phyloP scores from a whole-genome alignment of 768 basidiomycete species.

The Mycena alexandri region DNA sequence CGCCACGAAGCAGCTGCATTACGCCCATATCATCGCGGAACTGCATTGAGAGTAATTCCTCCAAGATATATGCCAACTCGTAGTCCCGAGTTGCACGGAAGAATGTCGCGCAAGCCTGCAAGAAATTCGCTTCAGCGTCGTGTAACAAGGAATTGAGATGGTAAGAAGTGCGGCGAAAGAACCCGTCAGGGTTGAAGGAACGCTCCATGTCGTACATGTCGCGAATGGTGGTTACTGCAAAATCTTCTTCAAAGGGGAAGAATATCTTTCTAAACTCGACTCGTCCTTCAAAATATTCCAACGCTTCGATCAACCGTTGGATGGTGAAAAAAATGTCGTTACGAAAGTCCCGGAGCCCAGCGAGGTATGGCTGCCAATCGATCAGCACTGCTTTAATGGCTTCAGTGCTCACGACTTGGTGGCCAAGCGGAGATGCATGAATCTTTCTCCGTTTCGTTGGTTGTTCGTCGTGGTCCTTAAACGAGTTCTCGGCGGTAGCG shows the following conservation, averaged over 20 bases:
- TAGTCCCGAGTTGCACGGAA: background rate
- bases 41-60: background rate
- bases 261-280: background rate
- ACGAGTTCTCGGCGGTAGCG: background rate
- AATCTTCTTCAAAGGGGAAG: constrained; percentile 9
- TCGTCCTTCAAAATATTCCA: background rate
- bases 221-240: background rate
- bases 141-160: background rate
- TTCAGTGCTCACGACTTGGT: background rate
- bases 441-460: background rate
- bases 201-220: background rate
- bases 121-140: constrained; percentile 8
- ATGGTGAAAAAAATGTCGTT: background rate
- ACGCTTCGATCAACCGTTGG: background rate
- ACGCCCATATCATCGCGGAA: background rate
- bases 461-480: background rate
- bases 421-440: background rate
- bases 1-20: background rate
- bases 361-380: background rate
- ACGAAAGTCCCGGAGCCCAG: background rate
- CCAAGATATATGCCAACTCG: background rate
- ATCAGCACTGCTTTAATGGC: background rate
- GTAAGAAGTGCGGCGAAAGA: background rate
- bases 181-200: background rate
- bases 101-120: background rate